These are phyloP conservation scores for Botryotinia narcissicola DNA, from an alignment of 2,329 filamentous ascomycete genomes.

Conservation along the genomic window DNA sequence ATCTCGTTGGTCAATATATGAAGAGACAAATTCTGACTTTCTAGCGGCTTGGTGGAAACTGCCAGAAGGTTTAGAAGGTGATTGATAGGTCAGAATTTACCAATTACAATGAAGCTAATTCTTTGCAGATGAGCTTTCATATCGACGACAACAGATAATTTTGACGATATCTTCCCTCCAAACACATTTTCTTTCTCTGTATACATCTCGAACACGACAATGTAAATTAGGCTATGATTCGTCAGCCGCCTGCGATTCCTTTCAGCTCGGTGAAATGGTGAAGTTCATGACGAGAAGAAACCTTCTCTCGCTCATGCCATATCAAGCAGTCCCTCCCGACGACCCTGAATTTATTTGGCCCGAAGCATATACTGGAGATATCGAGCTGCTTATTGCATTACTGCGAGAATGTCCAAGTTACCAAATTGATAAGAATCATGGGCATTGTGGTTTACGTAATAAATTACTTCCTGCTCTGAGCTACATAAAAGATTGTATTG, in stretches of 20 bases:
- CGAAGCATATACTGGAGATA: conserved; percentile 53
- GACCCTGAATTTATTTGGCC: conserved; percentile 37
- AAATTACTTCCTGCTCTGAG: conserved; percentile 65
- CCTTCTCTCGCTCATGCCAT: conserved; percentile 59
- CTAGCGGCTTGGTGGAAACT: conserved; percentile 68
- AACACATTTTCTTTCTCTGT: conserved; percentile 63
- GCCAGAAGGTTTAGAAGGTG: conserved; percentile 65
- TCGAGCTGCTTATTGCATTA: conserved; percentile 57
- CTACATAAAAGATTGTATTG: conserved; percentile 58
- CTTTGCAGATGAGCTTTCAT: conserved; percentile 59
- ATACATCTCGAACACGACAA: conserved; percentile 64
- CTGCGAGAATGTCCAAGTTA: conserved; percentile 68
- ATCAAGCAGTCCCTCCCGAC: conserved; percentile 48
- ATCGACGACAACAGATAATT: conserved; percentile 64
- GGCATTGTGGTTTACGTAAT: conserved; percentile 68
- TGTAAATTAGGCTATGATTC: conserved; percentile 74
- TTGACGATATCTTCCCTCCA: conserved; percentile 69
- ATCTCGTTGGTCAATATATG: conserved; percentile 40
- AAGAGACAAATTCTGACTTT: conserved; percentile 38
- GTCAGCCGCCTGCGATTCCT: conserved; percentile 70
- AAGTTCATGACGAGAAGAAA: conserved; percentile 64
- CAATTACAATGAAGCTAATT: conserved; percentile 20
- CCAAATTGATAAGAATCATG: conserved; percentile 71
- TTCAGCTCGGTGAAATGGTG: conserved; percentile 75
- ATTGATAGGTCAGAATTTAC: neutral